Evolutionary conservation across 345 rosid genomes (phyloP).

Genomic region (Salix purpurea): DNA sequence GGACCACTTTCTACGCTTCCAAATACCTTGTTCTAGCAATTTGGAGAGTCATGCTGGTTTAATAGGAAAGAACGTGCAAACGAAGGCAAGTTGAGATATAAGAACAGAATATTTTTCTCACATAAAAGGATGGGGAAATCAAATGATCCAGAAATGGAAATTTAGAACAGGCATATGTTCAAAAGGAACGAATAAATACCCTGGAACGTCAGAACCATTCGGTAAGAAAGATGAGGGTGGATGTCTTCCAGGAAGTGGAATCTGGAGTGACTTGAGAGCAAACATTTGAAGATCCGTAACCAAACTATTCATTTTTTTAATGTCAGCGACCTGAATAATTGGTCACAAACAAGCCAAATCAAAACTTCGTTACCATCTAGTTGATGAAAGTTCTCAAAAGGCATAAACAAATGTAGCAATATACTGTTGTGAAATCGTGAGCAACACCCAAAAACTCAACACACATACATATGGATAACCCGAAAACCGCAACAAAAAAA

Average conservation of each 20-base stretch:
- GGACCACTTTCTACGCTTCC: too few relatives aligned
- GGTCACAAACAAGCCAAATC: background rate
- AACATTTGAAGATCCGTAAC: slow-evolving; percentile 34
- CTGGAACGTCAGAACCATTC: slow-evolving; percentile 4
- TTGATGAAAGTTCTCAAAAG: background rate
- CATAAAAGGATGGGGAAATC: background rate
- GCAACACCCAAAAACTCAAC: background rate
- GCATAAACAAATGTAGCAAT: background rate
- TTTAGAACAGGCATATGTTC: background rate
- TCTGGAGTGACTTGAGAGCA: slow-evolving; percentile 28
- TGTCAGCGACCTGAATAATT: slow-evolving; percentile 21
- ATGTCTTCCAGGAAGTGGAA: slow-evolving; percentile 30
- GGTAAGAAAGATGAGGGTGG: slow-evolving; percentile 23
- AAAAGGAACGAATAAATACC: slow-evolving; percentile 6
- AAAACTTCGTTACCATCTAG: background rate
- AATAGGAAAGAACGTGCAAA: background rate
- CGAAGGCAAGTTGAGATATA: background rate
- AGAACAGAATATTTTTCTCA: background rate
- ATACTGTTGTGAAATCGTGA: background rate
- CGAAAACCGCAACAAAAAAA: background rate
- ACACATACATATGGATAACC: too few relatives aligned
- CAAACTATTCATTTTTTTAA: slow-evolving; percentile 27
- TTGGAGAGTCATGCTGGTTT: too few relatives aligned
- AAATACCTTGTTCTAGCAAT: too few relatives aligned
- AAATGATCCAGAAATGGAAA: background rate